A percentile compares a stretch with the other conserved stretches of the same genome.
Evolutionary conservation across 2,329 filamentous ascomycete genomes (phyloP).

Genomic region (Monosporascus sp.): DNA sequence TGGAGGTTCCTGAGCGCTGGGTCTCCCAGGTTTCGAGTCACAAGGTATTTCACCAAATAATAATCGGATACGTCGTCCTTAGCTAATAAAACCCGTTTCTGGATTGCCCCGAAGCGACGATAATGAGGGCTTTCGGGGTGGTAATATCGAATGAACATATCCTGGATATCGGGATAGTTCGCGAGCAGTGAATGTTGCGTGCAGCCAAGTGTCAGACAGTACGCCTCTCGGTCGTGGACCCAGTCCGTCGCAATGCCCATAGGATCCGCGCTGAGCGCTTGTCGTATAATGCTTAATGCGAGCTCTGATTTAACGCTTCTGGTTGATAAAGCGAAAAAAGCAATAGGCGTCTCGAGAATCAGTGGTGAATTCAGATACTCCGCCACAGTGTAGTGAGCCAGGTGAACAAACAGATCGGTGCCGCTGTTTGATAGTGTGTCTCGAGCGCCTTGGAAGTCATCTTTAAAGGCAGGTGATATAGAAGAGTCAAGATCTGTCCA

Average conservation of each 20-base stretch:
- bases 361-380: conserved; percentile 7
- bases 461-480: neutral
- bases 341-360: neutral
- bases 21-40: too few relatives aligned
- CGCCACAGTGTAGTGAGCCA: conserved; percentile 12
- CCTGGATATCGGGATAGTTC: neutral
- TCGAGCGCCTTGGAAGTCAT: neutral
- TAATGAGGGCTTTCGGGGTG: neutral
- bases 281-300: neutral
- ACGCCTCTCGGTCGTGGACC: conserved; percentile 2
- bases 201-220: conserved; percentile 2
- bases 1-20: too few relatives aligned
- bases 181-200: neutral
- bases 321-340: neutral
- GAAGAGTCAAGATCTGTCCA: too few relatives aligned
- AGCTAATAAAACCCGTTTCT: neutral
- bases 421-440: neutral
- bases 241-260: neutral
- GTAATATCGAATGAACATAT: neutral
- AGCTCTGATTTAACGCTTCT: neutral
- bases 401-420: neutral
- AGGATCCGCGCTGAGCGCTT: neutral
- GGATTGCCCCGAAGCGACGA: neutral
- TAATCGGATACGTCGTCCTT: accelerated
- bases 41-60: too few relatives aligned